These are phyloP conservation scores for Tagetes erecta DNA, from an alignment of 129 eudicot genomes.

Conservation along the genomic window DNA sequence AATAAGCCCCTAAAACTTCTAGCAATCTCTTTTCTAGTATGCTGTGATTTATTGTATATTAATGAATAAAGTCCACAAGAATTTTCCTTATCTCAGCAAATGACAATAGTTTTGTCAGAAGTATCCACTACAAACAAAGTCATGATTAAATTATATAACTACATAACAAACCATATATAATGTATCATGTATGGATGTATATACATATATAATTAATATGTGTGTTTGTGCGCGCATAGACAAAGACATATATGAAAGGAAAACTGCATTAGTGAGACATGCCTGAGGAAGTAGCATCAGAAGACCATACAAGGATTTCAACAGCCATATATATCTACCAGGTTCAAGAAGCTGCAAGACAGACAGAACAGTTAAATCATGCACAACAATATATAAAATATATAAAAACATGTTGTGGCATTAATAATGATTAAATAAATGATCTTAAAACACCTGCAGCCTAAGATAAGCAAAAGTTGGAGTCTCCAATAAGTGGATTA, in stretches of 20 bases:
- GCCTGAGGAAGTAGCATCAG: slow-evolving; percentile 96
- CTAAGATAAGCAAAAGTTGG: slow-evolving; percentile 91
- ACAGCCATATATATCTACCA: slow-evolving; percentile 76
- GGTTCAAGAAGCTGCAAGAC: slow-evolving; percentile 92
- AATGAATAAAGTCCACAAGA: neutral
- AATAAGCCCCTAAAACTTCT: neutral
- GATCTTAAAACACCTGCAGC: slow-evolving; percentile 59
- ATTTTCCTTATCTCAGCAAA: neutral
- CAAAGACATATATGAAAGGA: neutral
- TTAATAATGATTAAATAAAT: neutral
- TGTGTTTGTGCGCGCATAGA: neutral
- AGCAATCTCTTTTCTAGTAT: neutral
- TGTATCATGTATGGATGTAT: neutral
- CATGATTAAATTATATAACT: neutral
- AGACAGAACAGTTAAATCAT: neutral
- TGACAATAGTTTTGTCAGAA: neutral
- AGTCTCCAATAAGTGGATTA: slow-evolving; percentile 82
- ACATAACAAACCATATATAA: neutral
- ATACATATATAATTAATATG: neutral
- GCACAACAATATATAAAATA: neutral
- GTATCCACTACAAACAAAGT: neutral
- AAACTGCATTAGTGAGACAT: slow-evolving; percentile 25
- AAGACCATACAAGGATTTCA: slow-evolving; percentile 87
- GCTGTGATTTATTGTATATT: neutral
- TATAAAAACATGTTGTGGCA: neutral